Percentiles rank a stretch among this genome's conserved stretches.
phyloP scores from a whole-genome alignment of 2,329 filamentous ascomycete species.

The Exserohilum rostratum region DNA sequence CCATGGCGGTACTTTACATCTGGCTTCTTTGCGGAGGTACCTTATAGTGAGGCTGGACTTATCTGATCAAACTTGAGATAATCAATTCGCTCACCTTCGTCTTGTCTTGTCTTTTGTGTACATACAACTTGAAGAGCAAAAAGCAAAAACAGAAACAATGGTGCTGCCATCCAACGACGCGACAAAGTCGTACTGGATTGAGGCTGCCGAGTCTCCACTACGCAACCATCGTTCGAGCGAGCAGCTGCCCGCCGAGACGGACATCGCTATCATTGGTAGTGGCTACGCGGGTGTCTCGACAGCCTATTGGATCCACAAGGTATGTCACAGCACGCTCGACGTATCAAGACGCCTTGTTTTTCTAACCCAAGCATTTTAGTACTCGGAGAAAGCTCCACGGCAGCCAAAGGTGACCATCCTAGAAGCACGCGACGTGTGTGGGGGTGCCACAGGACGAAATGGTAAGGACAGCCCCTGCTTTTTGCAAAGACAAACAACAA shows the following conservation, averaged over 20 bases:
- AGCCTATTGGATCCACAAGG: conserved; percentile 22
- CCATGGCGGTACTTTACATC: background rate
- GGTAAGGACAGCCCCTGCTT: conserved; percentile 2
- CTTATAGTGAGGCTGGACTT: too few relatives aligned
- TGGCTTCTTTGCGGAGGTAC: background rate
- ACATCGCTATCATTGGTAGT: conserved; percentile 20
- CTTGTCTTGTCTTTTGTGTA: too few relatives aligned
- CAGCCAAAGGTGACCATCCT: conserved; percentile 18
- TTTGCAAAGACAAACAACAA: background rate
- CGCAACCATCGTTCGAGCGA: conserved; percentile 16
- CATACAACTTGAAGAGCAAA: too few relatives aligned
- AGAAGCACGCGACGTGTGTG: conserved; percentile 19
- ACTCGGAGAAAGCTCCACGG: conserved; percentile 9
- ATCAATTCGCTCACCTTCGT: too few relatives aligned
- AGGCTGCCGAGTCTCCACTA: conserved; percentile 15
- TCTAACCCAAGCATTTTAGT: conserved; percentile 2
- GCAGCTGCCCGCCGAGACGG: conserved; percentile 11
- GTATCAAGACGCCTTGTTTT: conserved; percentile 1
- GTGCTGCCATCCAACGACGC: conserved; percentile 12
- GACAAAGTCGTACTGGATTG: conserved; percentile 21
- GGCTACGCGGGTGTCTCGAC: conserved; percentile 18
- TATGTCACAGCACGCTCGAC: conserved; percentile 2
- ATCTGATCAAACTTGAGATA: too few relatives aligned
- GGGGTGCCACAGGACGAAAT: conserved; percentile 17
- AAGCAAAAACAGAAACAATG: background rate